Conservation (phyloP, 1,284 basidiomycete genomes). For the Rhodotorula glutinis region DNA sequence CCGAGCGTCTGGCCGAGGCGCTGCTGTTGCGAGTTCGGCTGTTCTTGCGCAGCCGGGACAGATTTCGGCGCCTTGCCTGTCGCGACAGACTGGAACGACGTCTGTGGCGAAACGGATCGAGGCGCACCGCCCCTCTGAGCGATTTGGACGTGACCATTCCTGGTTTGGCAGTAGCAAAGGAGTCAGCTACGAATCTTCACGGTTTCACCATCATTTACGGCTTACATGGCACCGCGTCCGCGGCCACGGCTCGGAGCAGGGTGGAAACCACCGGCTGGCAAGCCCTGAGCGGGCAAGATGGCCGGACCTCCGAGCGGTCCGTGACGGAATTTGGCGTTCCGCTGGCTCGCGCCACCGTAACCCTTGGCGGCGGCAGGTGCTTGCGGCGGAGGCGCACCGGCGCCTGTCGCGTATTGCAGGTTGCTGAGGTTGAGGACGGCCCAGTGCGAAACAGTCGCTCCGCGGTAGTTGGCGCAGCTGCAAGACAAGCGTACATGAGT, state of each 20-base stretch:
- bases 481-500: neutral
- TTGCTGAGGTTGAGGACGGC: constrained; percentile 79
- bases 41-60: neutral
- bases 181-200: too few species aligned
- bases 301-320: constrained; percentile 31
- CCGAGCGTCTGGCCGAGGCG: constrained; percentile 30
- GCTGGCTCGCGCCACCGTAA: neutral
- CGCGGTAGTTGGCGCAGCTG: constrained; percentile 85
- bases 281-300: constrained; percentile 33
- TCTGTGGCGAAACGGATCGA: constrained; percentile 17
- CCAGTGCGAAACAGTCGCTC: constrained; percentile 76
- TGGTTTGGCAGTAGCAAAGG: too few species aligned
- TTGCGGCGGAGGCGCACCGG: constrained; percentile 1
- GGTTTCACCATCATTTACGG: neutral
- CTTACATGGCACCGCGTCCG: constrained; percentile 24
- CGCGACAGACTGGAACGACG: constrained; percentile 35
- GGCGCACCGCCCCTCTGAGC: constrained; percentile 12
- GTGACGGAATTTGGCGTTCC: constrained; percentile 30
- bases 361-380: neutral
- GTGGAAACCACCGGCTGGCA: constrained; percentile 39
- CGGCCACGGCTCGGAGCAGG: constrained; percentile 21
- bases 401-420: constrained; percentile 44
- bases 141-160: constrained; percentile 27
- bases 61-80: constrained; percentile 13
- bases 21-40: constrained; percentile 22